phyloP scores from a whole-genome alignment of 1,139 yeast genomes.

The Geotrichum restrictum region DNA sequence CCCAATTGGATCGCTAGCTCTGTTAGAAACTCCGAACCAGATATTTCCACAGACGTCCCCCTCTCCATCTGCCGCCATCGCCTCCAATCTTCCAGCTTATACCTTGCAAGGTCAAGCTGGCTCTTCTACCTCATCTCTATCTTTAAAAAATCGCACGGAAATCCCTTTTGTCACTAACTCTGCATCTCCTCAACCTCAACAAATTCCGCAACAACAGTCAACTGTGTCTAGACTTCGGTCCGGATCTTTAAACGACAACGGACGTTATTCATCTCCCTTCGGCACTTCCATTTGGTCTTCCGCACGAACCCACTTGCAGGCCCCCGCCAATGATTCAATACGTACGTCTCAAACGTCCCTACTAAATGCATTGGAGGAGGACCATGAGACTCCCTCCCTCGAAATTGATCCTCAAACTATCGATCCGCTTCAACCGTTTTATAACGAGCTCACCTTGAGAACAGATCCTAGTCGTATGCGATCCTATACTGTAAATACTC shows the following conservation, averaged over 20 bases:
- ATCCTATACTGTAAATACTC: slow-evolving; percentile 40
- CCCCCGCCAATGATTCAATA: slow-evolving; percentile 19
- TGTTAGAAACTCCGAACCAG: slow-evolving; percentile 30
- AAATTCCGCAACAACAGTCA: slow-evolving; percentile 11
- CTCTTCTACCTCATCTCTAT: slow-evolving; percentile 21
- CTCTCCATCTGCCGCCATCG: slow-evolving; percentile 16
- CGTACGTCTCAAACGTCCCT: slow-evolving; percentile 22
- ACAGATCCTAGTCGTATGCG: slow-evolving; percentile 40
- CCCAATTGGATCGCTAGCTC: slow-evolving; percentile 33
- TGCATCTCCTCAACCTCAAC: slow-evolving; percentile 16
- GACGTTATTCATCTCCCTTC: slow-evolving; percentile 33
- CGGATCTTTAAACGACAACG: slow-evolving; percentile 36
- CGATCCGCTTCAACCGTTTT: slow-evolving; percentile 39
- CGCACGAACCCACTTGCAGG: slow-evolving; percentile 20
- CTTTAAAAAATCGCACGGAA: slow-evolving; percentile 14
- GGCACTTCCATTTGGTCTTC: slow-evolving; percentile 38
- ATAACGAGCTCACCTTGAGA: slow-evolving; percentile 34
- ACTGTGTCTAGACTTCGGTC: slow-evolving; percentile 32
- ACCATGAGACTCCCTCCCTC: slow-evolving; percentile 21
- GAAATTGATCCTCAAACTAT: slow-evolving; percentile 17
- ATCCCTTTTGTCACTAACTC: slow-evolving; percentile 22
- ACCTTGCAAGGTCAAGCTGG: slow-evolving; percentile 17
- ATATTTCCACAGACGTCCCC: slow-evolving; percentile 19
- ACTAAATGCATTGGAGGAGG: slow-evolving; percentile 21
- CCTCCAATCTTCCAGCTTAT: slow-evolving; percentile 8